These are phyloP conservation scores for Phalaenopsis equestris DNA, from an alignment of 106 monocot genomes.

Conservation along the genomic window DNA sequence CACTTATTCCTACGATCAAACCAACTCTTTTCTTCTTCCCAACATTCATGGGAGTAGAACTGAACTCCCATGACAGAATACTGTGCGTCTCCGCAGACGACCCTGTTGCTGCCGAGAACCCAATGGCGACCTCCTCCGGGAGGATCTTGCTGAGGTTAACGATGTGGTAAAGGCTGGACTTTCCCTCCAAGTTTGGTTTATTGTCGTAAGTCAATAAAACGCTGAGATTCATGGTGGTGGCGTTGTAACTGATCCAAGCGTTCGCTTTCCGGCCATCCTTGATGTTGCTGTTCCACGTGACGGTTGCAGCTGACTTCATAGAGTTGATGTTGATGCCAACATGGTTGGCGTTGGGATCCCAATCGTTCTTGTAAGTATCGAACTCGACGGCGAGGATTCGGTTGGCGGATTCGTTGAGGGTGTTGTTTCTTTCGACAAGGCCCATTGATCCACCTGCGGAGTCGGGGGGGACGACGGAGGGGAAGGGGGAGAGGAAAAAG, in stretches of 20 bases:
- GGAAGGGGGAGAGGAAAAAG: conserved; percentile 62
- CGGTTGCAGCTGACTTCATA: conserved; percentile 5
- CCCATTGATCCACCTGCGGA: not conserved
- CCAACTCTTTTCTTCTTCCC: not conserved
- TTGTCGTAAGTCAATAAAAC: conserved; percentile 29
- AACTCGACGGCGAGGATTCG: conserved; percentile 47
- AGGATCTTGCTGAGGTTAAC: conserved; percentile 35
- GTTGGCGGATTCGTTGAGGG: too few relatives aligned
- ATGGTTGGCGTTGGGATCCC: conserved; percentile 37
- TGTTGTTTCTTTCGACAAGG: too few relatives aligned
- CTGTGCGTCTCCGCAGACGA: conserved; percentile 28
- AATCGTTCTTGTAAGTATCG: conserved; percentile 30
- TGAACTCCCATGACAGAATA: conserved; percentile 55
- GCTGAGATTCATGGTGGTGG: conserved; percentile 16
- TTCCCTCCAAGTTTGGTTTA: conserved; percentile 5
- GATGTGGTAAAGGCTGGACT: conserved; percentile 18
- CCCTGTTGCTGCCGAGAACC: conserved; percentile 66
- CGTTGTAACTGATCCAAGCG: conserved; percentile 32
- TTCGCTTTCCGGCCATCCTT: conserved; percentile 1
- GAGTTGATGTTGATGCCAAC: conserved; percentile 46
- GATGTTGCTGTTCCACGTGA: conserved; percentile 12
- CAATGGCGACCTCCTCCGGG: conserved; percentile 42
- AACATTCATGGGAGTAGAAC: conserved; percentile 13
- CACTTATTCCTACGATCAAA: not conserved
- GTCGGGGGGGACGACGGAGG: not conserved